Evolutionary conservation across 805 yeast species (phyloP).

Genomic region (Metschnikowia vanudenii): DNA sequence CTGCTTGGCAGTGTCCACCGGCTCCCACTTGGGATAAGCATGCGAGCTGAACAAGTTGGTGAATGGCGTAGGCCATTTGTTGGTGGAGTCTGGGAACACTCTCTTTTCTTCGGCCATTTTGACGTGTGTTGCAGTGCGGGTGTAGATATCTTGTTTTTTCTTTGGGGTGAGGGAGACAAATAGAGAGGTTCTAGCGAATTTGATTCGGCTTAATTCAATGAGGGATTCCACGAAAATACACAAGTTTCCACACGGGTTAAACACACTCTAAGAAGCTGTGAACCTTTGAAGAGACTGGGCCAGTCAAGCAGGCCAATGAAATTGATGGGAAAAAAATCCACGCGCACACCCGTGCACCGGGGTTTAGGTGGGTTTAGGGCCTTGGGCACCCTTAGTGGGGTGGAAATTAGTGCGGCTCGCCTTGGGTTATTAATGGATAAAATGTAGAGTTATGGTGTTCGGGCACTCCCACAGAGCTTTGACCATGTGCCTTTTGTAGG

Average conservation of each 20-base stretch:
- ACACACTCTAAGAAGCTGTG: background rate
- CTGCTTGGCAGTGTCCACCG: conserved; percentile 54
- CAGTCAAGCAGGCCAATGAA: conserved; percentile 16
- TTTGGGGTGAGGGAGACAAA: background rate
- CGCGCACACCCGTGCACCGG: conserved; percentile 16
- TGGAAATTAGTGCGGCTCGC: too few species aligned
- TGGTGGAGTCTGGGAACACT: conserved; percentile 36
- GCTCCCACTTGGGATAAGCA: conserved; percentile 49
- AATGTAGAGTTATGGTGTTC: too few species aligned
- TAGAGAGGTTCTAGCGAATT: too few species aligned
- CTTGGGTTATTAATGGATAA: too few species aligned
- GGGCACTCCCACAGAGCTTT: too few species aligned
- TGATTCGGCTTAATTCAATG: too few species aligned
- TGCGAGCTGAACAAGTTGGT: conserved; percentile 36
- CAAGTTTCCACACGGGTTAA: background rate
- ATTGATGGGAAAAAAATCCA: conserved; percentile 15
- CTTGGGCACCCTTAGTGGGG: too few species aligned
- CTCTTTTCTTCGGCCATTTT: conserved; percentile 23
- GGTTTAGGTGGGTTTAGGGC: too few species aligned
- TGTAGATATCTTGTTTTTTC: background rate
- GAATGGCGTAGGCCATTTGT: conserved; percentile 43
- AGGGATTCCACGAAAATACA: too few species aligned
- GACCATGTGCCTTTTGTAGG: too few species aligned
- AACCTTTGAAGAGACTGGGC: background rate
- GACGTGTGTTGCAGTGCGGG: background rate